Percentiles rank a stretch among this genome's conserved stretches.
Conservation (phyloP, 139 green algal species). For the Tetradesmus obliquus region DNA sequence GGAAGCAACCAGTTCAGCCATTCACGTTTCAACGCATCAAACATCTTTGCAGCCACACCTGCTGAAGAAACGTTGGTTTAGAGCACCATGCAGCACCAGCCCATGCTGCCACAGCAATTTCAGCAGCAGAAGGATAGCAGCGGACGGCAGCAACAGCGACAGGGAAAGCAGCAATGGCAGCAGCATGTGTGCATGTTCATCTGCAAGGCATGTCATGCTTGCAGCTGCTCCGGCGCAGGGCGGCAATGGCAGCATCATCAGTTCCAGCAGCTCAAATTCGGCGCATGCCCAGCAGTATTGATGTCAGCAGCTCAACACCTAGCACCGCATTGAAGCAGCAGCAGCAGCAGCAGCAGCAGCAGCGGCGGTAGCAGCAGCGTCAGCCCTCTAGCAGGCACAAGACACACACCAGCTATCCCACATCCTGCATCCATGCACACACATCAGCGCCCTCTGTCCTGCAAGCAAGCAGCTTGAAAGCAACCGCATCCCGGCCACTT, state of each 20-base stretch:
- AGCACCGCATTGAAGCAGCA: not conserved
- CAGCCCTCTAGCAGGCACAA: not conserved
- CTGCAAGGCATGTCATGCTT: too few relatives aligned
- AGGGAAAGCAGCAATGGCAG: not conserved
- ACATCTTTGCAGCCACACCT: too few relatives aligned
- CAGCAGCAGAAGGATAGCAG: not conserved
- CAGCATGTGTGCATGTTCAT: not conserved
- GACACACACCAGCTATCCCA: not conserved
- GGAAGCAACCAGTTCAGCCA: not conserved
- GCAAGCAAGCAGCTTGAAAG: not conserved
- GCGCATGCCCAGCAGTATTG: too few relatives aligned
- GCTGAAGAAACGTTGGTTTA: not conserved
- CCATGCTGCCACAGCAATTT: not conserved
- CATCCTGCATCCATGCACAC: not conserved
- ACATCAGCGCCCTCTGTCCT: not conserved
- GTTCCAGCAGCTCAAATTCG: too few relatives aligned
- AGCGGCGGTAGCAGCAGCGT: not conserved
- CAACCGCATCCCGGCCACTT: not conserved
- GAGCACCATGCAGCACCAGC: not conserved
- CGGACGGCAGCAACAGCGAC: not conserved
- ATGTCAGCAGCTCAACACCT: too few relatives aligned
- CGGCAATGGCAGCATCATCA: too few relatives aligned
- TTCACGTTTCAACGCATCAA: not conserved
- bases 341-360: not conserved
- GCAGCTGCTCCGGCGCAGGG: too few relatives aligned